Evolutionary conservation across 805 yeast genomes (phyloP).

Genomic region (Ogataea corticis): DNA sequence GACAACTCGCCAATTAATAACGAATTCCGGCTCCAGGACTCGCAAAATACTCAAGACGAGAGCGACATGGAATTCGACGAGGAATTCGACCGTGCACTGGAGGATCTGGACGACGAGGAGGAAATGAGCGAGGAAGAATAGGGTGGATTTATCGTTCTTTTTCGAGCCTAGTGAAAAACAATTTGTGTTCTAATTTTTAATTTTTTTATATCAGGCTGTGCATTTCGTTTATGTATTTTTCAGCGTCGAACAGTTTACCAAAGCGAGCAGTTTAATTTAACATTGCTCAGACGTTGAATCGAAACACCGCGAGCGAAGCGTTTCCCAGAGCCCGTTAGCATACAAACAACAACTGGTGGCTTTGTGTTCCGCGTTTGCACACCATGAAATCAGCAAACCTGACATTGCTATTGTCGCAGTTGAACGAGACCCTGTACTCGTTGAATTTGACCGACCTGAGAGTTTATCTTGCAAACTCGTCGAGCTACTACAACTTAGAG

Average conservation of each 20-base stretch:
- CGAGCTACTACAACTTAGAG: slow-evolving; percentile 13
- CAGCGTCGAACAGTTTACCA: too few species aligned
- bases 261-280: too few species aligned
- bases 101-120: slow-evolving; percentile 21
- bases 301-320: too few species aligned
- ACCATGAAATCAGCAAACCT: slow-evolving; percentile 20
- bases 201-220: too few species aligned
- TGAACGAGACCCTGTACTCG: slow-evolving; percentile 25
- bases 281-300: too few species aligned
- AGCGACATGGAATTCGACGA: slow-evolving; percentile 21
- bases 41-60: not conserved
- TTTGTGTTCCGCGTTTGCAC: too few species aligned
- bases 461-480: slow-evolving; percentile 16
- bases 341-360: too few species aligned
- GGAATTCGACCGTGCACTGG: slow-evolving; percentile 28
- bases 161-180: too few species aligned
- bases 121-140: slow-evolving; percentile 34
- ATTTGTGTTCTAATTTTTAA: too few species aligned
- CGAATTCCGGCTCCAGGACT: not conserved
- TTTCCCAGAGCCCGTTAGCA: too few species aligned
- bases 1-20: slow-evolving; percentile 8
- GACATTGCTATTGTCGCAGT: slow-evolving; percentile 22
- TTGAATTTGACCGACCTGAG: slow-evolving; percentile 21
- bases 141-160: too few species aligned
- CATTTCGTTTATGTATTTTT: too few species aligned